These are phyloP conservation scores for Cladochytrium replicatum DNA, from an alignment of 192 early-diverging fungal genomes.

Conservation along the genomic window DNA sequence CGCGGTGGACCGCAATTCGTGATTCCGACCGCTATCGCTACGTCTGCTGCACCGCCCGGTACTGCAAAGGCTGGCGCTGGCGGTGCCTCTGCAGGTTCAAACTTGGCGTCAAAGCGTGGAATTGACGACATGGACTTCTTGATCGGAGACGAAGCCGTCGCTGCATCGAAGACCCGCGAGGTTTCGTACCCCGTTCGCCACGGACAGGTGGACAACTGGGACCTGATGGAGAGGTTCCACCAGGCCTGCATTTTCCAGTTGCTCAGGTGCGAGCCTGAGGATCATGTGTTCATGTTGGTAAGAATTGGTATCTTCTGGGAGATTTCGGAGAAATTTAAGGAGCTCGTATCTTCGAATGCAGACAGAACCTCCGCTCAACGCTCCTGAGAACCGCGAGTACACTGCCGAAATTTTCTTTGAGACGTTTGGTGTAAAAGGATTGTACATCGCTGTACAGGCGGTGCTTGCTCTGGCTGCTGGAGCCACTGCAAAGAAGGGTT, in stretches of 20 bases:
- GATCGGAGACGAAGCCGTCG: conserved; percentile 91
- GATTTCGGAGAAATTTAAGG: neutral
- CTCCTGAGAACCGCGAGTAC: conserved; percentile 97
- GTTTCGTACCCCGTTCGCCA: conserved; percentile 91
- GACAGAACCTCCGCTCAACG: conserved; percentile 97
- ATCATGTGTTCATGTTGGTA: conserved; percentile 91
- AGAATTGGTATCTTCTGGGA: too few species aligned
- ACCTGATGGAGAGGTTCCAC: conserved; percentile 99
- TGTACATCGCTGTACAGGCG: conserved; percentile 99
- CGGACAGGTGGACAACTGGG: conserved; percentile 98
- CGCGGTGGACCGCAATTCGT: conserved; percentile 93
- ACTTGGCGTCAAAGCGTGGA: conserved; percentile 87
- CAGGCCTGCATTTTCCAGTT: conserved; percentile 98
- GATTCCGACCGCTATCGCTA: conserved; percentile 89
- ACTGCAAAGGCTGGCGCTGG: conserved; percentile 22
- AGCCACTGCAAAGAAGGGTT: conserved; percentile 81
- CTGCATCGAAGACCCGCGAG: conserved; percentile 81
- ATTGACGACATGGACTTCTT: conserved; percentile 96
- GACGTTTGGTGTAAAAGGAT: conserved; percentile 93
- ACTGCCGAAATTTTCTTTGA: conserved; percentile 99
- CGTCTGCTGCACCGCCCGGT: conserved; percentile 44
- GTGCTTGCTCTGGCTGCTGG: conserved; percentile 93
- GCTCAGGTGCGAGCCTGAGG: conserved; percentile 95
- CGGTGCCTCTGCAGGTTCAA: conserved; percentile 24
- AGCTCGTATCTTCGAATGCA: conserved; percentile 21